Evolutionary conservation across 495 filamentous ascomycete genomes (phyloP).

Genomic region (Xylaria intraflava): DNA sequence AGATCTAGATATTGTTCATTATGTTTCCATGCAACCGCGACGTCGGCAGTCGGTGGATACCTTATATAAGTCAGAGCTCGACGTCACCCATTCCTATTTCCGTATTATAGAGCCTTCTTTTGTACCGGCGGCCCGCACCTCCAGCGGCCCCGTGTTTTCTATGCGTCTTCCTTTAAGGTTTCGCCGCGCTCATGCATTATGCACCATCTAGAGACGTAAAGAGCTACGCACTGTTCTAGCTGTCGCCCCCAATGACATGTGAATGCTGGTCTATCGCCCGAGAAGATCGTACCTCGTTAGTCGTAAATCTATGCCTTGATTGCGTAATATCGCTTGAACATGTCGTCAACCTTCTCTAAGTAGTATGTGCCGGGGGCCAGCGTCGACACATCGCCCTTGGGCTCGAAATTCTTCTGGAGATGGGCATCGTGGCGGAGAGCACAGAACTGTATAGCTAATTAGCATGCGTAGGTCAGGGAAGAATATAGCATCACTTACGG

Average conservation of each 20-base stretch:
- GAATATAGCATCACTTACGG: slow-evolving; percentile 46
- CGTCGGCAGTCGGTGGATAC: slow-evolving; percentile 11
- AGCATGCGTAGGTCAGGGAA: slow-evolving; percentile 15
- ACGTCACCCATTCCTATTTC: slow-evolving; percentile 12
- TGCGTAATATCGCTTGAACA: slow-evolving; percentile 87
- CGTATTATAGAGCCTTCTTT: slow-evolving; percentile 17
- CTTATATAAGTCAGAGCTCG: slow-evolving; percentile 24
- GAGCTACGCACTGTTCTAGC: slow-evolving; percentile 9
- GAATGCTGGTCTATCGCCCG: slow-evolving; percentile 12
- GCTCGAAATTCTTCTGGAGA: slow-evolving; percentile 83
- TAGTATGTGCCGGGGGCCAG: slow-evolving; percentile 82
- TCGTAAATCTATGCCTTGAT: slow-evolving; percentile 64
- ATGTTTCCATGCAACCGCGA: slow-evolving; percentile 13
- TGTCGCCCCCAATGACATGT: not conserved
- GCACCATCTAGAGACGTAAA: slow-evolving; percentile 11
- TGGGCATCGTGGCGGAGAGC: slow-evolving; percentile 89
- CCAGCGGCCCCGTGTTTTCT: slow-evolving; percentile 13
- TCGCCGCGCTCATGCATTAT: slow-evolving; percentile 9
- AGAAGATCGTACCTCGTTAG: slow-evolving; percentile 13
- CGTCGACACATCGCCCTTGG: slow-evolving; percentile 67
- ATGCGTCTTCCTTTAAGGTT: slow-evolving; percentile 14
- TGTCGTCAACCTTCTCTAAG: slow-evolving; percentile 80
- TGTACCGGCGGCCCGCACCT: slow-evolving; percentile 9
- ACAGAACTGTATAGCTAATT: slow-evolving; percentile 61
- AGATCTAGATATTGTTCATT: slow-evolving; percentile 16